These are phyloP conservation scores for Alternaria brassicae DNA, from an alignment of 2,329 filamentous ascomycete species.

Conservation along the genomic window DNA sequence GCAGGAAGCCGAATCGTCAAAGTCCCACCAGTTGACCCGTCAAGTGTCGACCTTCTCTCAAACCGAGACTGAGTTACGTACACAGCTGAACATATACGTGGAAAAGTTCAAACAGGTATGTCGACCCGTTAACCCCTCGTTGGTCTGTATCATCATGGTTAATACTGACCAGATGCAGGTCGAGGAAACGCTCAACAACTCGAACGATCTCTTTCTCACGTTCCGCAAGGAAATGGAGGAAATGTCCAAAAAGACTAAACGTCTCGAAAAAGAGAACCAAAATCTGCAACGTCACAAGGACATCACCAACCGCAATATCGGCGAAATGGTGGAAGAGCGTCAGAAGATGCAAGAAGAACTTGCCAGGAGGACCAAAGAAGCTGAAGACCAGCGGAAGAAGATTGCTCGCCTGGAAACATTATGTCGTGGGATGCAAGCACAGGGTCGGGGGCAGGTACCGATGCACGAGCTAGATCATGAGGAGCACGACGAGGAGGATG, in stretches of 20 bases:
- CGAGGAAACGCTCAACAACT: slow-evolving; percentile 97
- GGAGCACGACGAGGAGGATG: slow-evolving; percentile 56
- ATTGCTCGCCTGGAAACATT: slow-evolving; percentile 92
- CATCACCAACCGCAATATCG: slow-evolving; percentile 89
- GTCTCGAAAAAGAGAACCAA: slow-evolving; percentile 95
- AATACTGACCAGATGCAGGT: slow-evolving; percentile 72
- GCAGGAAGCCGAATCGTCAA: slow-evolving; percentile 79
- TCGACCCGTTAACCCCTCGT: slow-evolving; percentile 21
- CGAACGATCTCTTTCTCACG: slow-evolving; percentile 94
- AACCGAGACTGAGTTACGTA: slow-evolving; percentile 90
- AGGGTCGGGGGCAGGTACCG: slow-evolving; percentile 77
- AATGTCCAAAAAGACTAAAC: slow-evolving; percentile 99
- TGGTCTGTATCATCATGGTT: slow-evolving; percentile 47
- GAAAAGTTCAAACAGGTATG: slow-evolving; percentile 99
- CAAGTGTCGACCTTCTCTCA: slow-evolving; percentile 96
- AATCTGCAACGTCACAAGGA: slow-evolving; percentile 91
- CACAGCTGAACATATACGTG: slow-evolving; percentile 96
- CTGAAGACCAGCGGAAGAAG: slow-evolving; percentile 82
- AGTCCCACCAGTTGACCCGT: slow-evolving; percentile 83
- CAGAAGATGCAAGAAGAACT: slow-evolving; percentile 76
- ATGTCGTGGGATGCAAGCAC: slow-evolving; percentile 94
- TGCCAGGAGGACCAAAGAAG: slow-evolving; percentile 73
- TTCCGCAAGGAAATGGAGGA: slow-evolving; percentile 99
- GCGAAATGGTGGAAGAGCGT: slow-evolving; percentile 96
- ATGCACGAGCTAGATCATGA: slow-evolving; percentile 51